These are phyloP conservation scores for Bruguiera sexangula DNA, from an alignment of 345 rosid genomes.

Conservation along the genomic window DNA sequence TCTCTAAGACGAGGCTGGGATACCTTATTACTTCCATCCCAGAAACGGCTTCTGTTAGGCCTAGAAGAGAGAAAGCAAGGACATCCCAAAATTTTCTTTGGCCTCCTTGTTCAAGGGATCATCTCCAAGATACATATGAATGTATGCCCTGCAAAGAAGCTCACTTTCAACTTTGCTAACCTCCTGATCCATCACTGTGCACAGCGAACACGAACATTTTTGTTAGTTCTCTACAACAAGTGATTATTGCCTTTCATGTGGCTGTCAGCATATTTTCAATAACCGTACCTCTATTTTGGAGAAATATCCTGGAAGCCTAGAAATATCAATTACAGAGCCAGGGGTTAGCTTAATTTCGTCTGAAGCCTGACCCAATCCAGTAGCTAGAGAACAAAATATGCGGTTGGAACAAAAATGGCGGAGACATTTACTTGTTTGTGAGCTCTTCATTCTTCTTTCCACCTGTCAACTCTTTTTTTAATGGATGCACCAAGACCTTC, in stretches of 20 bases:
- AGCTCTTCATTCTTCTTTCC: constrained; percentile 44
- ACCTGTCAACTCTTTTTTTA: constrained; percentile 35
- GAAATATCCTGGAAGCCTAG: constrained; percentile 43
- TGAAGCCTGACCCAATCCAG: constrained; percentile 35
- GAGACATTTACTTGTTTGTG: constrained; percentile 27
- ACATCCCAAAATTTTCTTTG: constrained; percentile 44
- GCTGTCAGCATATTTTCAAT: not conserved
- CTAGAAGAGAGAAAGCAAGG: constrained; percentile 45
- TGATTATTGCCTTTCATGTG: not conserved
- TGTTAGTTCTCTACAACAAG: not conserved
- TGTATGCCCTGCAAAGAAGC: constrained; percentile 50
- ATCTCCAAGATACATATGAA: constrained; percentile 47
- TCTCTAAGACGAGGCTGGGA: not conserved
- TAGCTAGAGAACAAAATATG: not conserved
- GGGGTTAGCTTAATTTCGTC: constrained; percentile 41
- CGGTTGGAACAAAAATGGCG: not conserved
- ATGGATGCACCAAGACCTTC: constrained; percentile 45
- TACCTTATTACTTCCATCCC: constrained; percentile 18
- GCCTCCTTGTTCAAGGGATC: constrained; percentile 47
- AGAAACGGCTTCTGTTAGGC: not conserved
- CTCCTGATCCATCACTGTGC: constrained; percentile 43
- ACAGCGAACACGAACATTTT: not conserved
- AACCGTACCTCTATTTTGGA: constrained; percentile 33
- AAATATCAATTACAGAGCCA: constrained; percentile 47
- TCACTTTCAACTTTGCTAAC: constrained; percentile 46